Base-by-base conservation (phyloP, 352 stramenopile species). In the Phytopythium boreale region DNA sequence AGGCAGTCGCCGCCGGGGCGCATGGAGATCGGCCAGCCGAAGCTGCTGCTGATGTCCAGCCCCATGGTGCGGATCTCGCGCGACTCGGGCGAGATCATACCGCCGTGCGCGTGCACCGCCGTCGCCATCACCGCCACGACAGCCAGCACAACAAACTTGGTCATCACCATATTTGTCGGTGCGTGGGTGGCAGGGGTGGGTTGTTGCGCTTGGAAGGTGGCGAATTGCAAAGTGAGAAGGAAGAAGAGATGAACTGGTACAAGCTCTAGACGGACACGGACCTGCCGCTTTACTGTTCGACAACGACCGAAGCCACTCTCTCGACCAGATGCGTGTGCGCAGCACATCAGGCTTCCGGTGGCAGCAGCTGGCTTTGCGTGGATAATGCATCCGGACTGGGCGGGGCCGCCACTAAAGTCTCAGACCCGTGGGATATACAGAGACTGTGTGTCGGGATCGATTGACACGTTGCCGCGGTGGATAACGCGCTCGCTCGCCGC, bases 41-140 rank as follows among this genome's bases (percentile, higher is more conserved):
- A 76, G n/a, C 55, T 67, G 68, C 61, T 71, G 59, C 70, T 61
- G 59, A 80, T 71, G 26, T 70, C 65, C 36, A 80, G 73, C 1
- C 52, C 62, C 74, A 81, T 81, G 22, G 70, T 81, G 46, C 64
- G 68, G 47, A 81, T 67, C 31, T 64, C 70, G n/a, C 74, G 74
- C 20, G 73, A 68, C 58, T 69, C 63, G 0, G 73, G 73, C 7
- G n/a, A 68, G 57, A 72, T 63, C 68, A 78, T 77, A 2, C 73
- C 73, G 11, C 73, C 73, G 49, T 80, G 73, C 27, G 62, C 73
- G 8, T 70, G 31, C 15, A 68, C 64, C 1, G 44, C 39, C 20
- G 52, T 27, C n/a, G 52, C 34, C 17, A 36, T 19, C 0, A 61
- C 31, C 20, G 14, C 20, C 34, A 20, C 57, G 19, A 49, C 46